Evolutionary conservation across 495 filamentous ascomycete species (phyloP), one percentile per base, ranked within the genome.

Genomic region (Podospora tetraspora): DNA sequence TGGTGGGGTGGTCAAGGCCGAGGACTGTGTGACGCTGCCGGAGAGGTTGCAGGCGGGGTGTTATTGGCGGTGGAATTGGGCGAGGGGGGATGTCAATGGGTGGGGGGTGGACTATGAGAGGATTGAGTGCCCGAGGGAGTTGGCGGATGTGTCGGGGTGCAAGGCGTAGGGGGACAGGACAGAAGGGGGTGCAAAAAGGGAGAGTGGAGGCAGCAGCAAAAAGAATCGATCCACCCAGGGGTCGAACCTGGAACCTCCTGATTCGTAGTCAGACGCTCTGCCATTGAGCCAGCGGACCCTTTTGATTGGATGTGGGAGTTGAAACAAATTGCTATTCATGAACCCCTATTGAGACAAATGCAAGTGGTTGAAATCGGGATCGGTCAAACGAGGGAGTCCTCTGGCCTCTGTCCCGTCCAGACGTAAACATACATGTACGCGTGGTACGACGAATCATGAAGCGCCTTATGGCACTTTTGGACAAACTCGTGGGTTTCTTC

Each of bases 401-500:
- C 61, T 13, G 76, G 78, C 69, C 75, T 79, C 68, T 80, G 77
- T 5, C 73, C 78, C n/a, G 60, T 62, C 27, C 78, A 72, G 56
- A 69, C 66, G 21, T 76, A 70, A 52, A 70, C 75, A 6, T 64
- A 29, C 25, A 82, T 62, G 68, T 81, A 88, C 1, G 79, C 76
- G 74, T 90, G 86, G 19, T 83, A 74, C 6, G 72, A 78, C 5
- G 78, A 73, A 69, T 88, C 83, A 57, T 80, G 74, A 37, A 90
- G 66, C 58, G 85, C 86, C n/a, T 79, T 79, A 56, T 83, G 79
- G 3, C 87, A 80, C 16, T 84, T 77, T 11, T 80, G 83, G 3
- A 86, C 76, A 62, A 89, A 79, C 10, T 80, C 80, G 68, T 88
- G 82, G 24, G 86, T 82, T 71, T 89, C 79, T 23, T 79, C 80